Evolutionary conservation across 139 green algal species (phyloP), one percentile per base, ranked within the genome.

Genomic region (Limnomonas spitsbergensis): DNA sequence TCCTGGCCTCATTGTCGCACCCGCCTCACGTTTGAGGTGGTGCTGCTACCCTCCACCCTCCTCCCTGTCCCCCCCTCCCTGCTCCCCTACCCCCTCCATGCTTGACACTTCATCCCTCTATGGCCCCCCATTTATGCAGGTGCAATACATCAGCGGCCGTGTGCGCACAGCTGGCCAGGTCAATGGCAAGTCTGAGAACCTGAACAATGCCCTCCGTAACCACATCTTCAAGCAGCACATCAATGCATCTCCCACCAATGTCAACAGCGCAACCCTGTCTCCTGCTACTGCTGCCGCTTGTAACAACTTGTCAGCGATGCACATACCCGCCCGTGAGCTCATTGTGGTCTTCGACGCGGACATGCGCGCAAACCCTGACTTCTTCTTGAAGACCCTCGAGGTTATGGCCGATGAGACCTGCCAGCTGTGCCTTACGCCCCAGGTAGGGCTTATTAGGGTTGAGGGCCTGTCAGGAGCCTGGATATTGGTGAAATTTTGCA

Each of bases 131-230:
- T n/a, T n/a, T n/a, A n/a, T n/a, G n/a, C 68, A 75, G 68, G 40
- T 83, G 36, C 66, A 82, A 69, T 95, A 95, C 71, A 83, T 95
- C 31, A 90, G 80, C 38, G 90, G 91, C 2, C 86, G 91, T 77
- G 89, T 88, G 35, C 88, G 89, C 31, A 78, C 54, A 14, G 39
- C 53, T 2, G 77, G 77, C 9, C 72, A 85, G 82, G 92, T 94
- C 81, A 96, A 96, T 40, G 92, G 92, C 67, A 96, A 96, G 88
- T 90, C 83, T 7, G 86, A 85, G 76, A 96, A 96, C 84, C 84
- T 96, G 66, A 94, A 94, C 83, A 88, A 90, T 66, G 81, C 81
- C 4, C 83, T 87, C 40, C 29, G 67, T 38, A 81, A 69, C 29
- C 24, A 32, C 29, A 32, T 70, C 27, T 70, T 70, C 56, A 29